Base-by-base conservation (phyloP, 345 rosid genomes). In the Rhodamnia argentea region DNA sequence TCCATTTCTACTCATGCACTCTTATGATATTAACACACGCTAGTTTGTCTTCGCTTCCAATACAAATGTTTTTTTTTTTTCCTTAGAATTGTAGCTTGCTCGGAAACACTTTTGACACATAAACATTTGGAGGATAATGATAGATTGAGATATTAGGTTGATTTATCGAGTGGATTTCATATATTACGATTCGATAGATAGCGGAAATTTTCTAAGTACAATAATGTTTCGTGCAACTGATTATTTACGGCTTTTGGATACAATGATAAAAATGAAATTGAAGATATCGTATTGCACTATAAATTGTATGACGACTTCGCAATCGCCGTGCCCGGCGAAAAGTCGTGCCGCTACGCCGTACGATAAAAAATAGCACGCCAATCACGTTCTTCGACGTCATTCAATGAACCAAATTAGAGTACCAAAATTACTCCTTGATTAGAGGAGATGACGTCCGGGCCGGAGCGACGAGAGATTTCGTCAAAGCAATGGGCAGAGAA, bases 401-500 rank as follows among this genome's bases (percentile, higher is more conserved):
- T 60, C 8, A 60, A 27, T 60, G 2, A 16, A 6, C 20, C 74
- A 27, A 58, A 54, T 54, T 32, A 40, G 40, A 7, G 22, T 15
- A 14, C 11, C 75, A 15, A 62, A 62, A 14, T 87, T 54, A 85
- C 37, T 84, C 84, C 86, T 83, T 86, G 40, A 51, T 52, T 26
- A 47, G 82, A 47, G 84, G 3, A 52, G 89, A 32, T 47, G 85
- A 51, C 12, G 74, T 84, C 70, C 86, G 87, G 50, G 93, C 64
- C 24, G 91, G 88, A 56, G 89, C 86, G 7, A 91, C 42, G 37
- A 92, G 76, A 29, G 98, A 90, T 86, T 87, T 93, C 22, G 92
- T 91, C 89, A 89, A 95, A n/a, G 98, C 95, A 32, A 92, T 85
- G 6, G 96, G 96, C 84, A 95, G 89, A 24, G 93, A 92, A 32